Evolutionary conservation across 2,329 filamentous ascomycete species (phyloP), one percentile per base, ranked within the genome.

Genomic region (Diaporthe destruens): DNA sequence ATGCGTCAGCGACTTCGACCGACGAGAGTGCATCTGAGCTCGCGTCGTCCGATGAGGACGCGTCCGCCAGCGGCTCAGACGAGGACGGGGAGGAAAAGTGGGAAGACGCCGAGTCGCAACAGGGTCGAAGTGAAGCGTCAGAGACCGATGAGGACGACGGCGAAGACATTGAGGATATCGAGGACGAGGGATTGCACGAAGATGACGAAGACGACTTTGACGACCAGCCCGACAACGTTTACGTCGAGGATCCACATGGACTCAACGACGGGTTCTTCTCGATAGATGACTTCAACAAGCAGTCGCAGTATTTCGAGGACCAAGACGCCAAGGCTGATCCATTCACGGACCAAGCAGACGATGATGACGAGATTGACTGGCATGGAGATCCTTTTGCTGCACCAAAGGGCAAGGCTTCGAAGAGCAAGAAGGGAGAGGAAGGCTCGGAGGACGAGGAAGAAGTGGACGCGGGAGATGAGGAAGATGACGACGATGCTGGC

Each of bases 251-350:
- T 78, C 91, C 91, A 5, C 88, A 96, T 79, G 94, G 95, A 8
- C 89, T 99, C 42, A 98, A 99, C 79, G 96, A 99, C 79, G 96
- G 95, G 6, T 99, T 99, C 85, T 99, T 99, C 84, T 97, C 94
- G 20, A 96, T 99, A 78, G 95, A 98, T 78, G 91, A 97, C 73
- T 99, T 99, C 88, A 99, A 99, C 86, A 94, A 92, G 80, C 94
- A 97, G 80, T 94, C 95, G 2, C 94, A 97, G 78, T 93, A 92
- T 80, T 91, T 98, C 63, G 96, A 99, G 82, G 91, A 94, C 75
- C 93, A 95, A 81, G 96, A 98, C 80, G 89, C 89, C 36, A 88
- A 89, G 75, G 94, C 93, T 36, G 94, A 96, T 76, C 90, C 90
- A 49, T 91, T 93, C 77, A 92, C 92, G 71, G 93, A 92, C 75